Evolutionary conservation across 2,329 filamentous ascomycete species (phyloP).

Genomic region (Pseudogymnoascus sp.): DNA sequence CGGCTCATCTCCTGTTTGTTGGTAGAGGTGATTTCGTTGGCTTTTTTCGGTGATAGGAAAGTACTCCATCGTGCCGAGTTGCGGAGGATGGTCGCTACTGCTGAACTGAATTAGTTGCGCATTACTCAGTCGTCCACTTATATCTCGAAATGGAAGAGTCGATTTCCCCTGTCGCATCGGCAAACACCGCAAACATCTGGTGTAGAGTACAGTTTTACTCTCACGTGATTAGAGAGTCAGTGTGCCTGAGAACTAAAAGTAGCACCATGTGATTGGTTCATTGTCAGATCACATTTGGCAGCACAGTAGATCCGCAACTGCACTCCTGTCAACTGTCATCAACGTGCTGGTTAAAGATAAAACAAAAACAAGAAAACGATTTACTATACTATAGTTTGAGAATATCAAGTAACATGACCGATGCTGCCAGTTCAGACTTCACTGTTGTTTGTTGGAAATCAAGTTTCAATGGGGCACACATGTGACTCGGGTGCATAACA

Average conservation of each 20-base stretch:
- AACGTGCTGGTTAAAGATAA: not conserved
- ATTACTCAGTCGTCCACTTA: not conserved
- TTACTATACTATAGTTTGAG: not conserved
- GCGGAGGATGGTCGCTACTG: not conserved
- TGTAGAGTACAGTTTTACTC: too few species aligned
- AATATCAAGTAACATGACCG: not conserved
- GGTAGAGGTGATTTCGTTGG: not conserved
- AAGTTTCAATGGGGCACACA: not conserved
- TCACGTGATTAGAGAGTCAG: not conserved
- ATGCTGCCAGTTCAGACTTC: not conserved
- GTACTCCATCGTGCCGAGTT: not conserved
- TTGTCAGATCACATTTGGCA: not conserved
- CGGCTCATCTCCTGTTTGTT: not conserved
- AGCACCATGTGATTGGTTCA: not conserved
- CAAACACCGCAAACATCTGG: not conserved
- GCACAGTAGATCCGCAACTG: not conserved
- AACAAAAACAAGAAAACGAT: not conserved
- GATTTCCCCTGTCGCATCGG: not conserved
- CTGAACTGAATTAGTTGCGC: not conserved
- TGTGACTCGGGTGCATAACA: constrained; percentile 7
- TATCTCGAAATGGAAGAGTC: not conserved
- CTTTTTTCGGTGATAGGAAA: not conserved
- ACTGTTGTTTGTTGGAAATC: not conserved
- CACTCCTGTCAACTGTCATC: constrained; percentile 1
- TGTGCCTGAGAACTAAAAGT: not conserved